Evolutionary conservation across 495 filamentous ascomycete species (phyloP), one percentile per base, ranked within the genome.

Genomic region (Alectoria sarmentosa): DNA sequence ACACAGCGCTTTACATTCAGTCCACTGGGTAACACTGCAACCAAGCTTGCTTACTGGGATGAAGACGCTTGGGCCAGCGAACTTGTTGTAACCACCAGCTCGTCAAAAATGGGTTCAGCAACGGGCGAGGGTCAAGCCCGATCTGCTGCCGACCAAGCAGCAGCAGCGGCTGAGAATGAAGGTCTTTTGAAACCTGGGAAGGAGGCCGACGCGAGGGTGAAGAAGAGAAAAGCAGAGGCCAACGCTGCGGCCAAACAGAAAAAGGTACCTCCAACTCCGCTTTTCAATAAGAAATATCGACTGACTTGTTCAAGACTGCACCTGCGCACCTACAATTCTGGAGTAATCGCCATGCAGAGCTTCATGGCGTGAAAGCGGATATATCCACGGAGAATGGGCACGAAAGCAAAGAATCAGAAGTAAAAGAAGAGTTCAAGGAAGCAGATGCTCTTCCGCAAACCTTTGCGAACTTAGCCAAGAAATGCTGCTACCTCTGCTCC

Each of bases 21-120:
- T 39, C 86, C 90, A 8, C 79, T 90, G 9, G 85, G 80, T 63
- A 93, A 95, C 66, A 78, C 85, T 9, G 78, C 84, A 0, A 71
- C 90, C 63, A 85, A 83, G 67, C 77, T 95, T 55, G 86, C 85
- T 72, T 96, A 96, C 72, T 95, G 91, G 90, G 89, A 95, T 67
- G 84, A 90, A 57, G 84, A 86, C 34, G 89, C 85, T 4, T 96
- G 90, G 68, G 86, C 86, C 4, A 88, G 76, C 41, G 85, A 90
- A 66, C 75, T 88, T 52, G 76, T 81, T 8, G 79, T 92, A 23
- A 82, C 88, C 30, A 73, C 80, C 0, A 80, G 76, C 21, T 79
- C 82, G 32, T 72, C 74, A 0, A 77, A 78, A 26, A 14, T 28
- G 17, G 52, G 32, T 0, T 63, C 70, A 28, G 66, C 63, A 38